Percentiles rank a stretch among this genome's conserved stretches.
phyloP scores from a whole-genome alignment of 2,329 filamentous ascomycete genomes.

The Colletotrichum scovillei region DNA sequence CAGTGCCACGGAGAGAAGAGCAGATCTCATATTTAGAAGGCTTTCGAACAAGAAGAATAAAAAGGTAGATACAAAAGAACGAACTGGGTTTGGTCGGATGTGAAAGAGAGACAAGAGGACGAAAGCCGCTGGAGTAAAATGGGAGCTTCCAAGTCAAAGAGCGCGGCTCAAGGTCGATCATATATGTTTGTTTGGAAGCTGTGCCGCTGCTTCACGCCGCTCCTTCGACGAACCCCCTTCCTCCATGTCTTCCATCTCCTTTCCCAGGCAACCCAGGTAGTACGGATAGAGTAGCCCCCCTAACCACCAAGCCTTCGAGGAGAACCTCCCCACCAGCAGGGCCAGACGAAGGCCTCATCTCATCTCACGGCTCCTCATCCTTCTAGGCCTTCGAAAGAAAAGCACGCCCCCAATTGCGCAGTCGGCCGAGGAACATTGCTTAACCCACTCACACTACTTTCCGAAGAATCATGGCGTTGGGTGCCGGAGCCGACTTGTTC shows the following conservation, averaged over 20 bases:
- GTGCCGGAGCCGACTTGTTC: slow-evolving; percentile 20
- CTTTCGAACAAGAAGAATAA: not conserved
- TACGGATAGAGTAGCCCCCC: not conserved
- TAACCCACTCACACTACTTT: slow-evolving; percentile 3
- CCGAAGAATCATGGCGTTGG: not conserved
- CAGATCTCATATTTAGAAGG: slow-evolving; percentile 20
- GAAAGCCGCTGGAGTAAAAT: slow-evolving; percentile 20
- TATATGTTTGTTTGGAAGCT: slow-evolving; percentile 14
- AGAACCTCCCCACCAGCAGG: slow-evolving; percentile 4
- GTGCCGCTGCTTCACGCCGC: not conserved
- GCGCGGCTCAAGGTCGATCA: slow-evolving; percentile 1
- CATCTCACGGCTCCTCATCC: slow-evolving; percentile 21
- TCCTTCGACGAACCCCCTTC: not conserved
- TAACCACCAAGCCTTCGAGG: not conserved
- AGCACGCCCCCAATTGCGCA: not conserved
- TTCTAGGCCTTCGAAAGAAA: not conserved
- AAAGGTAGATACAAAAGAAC: slow-evolving; percentile 19
- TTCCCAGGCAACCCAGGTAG: not conserved
- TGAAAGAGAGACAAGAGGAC: slow-evolving; percentile 22
- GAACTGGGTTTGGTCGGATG: slow-evolving; percentile 12
- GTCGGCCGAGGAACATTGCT: slow-evolving; percentile 9
- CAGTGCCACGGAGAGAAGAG: slow-evolving; percentile 29
- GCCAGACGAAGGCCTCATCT: slow-evolving; percentile 24
- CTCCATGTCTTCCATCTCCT: not conserved
- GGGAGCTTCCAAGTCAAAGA: slow-evolving; percentile 3